phyloP scores from a whole-genome alignment of 106 monocot genomes.

The Dioscorea zingiberensis region DNA sequence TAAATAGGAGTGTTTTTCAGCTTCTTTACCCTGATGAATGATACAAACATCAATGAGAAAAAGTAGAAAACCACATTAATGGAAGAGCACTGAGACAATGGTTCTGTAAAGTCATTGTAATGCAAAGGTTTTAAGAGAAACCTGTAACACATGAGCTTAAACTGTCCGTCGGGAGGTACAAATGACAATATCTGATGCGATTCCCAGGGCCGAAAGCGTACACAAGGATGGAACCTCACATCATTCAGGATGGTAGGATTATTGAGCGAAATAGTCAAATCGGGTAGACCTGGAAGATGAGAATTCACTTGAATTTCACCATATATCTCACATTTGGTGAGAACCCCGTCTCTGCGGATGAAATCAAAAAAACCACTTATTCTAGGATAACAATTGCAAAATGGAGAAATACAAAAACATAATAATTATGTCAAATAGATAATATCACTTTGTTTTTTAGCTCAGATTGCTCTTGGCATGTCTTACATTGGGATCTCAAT shows the following conservation, averaged over 20 bases:
- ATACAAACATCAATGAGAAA: background rate
- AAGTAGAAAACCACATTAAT: background rate
- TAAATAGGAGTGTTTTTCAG: conserved; percentile 85
- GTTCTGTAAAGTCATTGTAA: background rate
- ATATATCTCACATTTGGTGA: conserved; percentile 77
- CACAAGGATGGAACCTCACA: conserved; percentile 80
- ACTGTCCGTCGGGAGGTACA: conserved; percentile 83
- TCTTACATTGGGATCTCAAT: too few relatives aligned
- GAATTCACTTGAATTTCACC: conserved; percentile 77
- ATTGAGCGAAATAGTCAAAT: conserved; percentile 66
- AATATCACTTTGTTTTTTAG: too few relatives aligned
- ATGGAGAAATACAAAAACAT: too few relatives aligned
- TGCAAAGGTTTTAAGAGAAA: conserved; percentile 2
- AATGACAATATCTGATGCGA: conserved; percentile 62
- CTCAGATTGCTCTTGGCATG: too few relatives aligned
- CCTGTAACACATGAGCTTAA: conserved; percentile 82
- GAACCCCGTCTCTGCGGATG: conserved; percentile 53
- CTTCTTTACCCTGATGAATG: conserved; percentile 57
- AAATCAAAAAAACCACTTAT: too few relatives aligned
- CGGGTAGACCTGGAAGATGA: conserved; percentile 65
- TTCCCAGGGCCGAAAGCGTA: conserved; percentile 85
- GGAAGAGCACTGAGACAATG: background rate
- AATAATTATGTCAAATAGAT: too few relatives aligned
- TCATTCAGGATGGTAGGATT: conserved; percentile 61
- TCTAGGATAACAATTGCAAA: too few relatives aligned